Evolutionary conservation across 208 protist species (phyloP), one percentile per base, ranked within the genome.

Genomic region (Trypanosoma vivax): DNA sequence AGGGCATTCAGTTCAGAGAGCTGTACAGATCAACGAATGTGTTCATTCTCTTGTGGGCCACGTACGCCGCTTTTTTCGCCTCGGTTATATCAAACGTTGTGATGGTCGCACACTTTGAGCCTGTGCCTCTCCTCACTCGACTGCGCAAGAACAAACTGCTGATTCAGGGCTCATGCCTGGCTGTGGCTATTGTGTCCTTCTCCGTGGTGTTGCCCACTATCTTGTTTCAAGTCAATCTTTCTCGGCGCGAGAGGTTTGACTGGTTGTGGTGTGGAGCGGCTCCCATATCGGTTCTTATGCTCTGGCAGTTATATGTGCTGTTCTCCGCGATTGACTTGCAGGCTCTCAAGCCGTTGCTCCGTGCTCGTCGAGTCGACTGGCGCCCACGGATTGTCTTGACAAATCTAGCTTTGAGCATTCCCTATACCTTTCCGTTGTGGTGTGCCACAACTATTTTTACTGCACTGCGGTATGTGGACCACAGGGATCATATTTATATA

Each of bases 61-160:
- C 73, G 14, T 92, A 88, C 56, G 28, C 70, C 7, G 77, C 46
- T 25, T 73, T 88, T 34, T 57, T 73, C 3, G 63, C 68, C 27
- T 79, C 81, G 27, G 73, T 92, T 38, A 68, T 88, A 10, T 67
- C 84, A 0, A 92, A 92, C 41, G 68, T 87, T 11, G 76, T 87
- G 9, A 88, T 92, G 75, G 68, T 77, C 50, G 52, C 80, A 5
- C 84, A 92, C 55, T 92, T 92, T 54, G 84, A 88, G 37, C 84
- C 84, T 0, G 67, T 78, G 31, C 79, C 79, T 29, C 65, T 88
- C 37, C 38, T 87, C 45, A 67, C 70, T n/a, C 71, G 84, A 9
- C 56, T 86, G 23, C 50, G 60, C 5, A 71, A 73, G 62, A 84
- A 88, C 55, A 80, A 77, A 31, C 60, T 72, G 0, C 63, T 88